Evolutionary conservation across 1,284 basidiomycete genomes (phyloP).

Genomic region (Singerocomus inundabilis): DNA sequence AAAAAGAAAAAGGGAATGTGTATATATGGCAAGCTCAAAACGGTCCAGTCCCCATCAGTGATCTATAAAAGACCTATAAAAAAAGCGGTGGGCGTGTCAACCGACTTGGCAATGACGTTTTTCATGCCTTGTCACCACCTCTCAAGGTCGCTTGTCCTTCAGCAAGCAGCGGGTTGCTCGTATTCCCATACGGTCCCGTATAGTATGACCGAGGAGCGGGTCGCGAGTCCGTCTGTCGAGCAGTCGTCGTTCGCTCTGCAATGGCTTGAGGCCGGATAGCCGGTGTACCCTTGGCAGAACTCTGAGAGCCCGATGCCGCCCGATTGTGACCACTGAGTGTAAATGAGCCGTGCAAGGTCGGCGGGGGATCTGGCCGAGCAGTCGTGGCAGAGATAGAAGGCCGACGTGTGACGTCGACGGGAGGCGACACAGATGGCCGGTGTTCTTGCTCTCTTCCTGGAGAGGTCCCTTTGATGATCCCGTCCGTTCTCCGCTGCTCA

Average conservation of each 20-base stretch:
- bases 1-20: neutral
- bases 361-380: constrained; percentile 44
- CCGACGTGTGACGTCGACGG: constrained; percentile 46
- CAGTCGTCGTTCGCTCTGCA: constrained; percentile 17
- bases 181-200: constrained; percentile 22
- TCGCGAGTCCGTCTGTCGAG: constrained; percentile 25
- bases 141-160: constrained; percentile 20
- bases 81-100: neutral
- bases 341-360: constrained; percentile 26
- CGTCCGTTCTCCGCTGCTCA: constrained; percentile 28
- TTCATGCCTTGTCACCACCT: constrained; percentile 29
- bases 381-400: constrained; percentile 43
- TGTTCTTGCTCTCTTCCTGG: constrained; percentile 30
- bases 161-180: constrained; percentile 2
- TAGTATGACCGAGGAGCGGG: constrained; percentile 19
- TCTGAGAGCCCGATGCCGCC: constrained; percentile 11
- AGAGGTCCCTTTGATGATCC: constrained; percentile 20
- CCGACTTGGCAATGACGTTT: neutral
- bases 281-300: constrained; percentile 22
- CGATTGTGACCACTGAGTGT: constrained; percentile 23
- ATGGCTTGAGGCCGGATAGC: constrained; percentile 16
- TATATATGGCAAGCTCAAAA: constrained; percentile 14
- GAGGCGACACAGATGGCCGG: constrained; percentile 35
- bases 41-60: constrained; percentile 18
- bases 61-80: constrained; percentile 8